Conservation (phyloP, 352 stramenopile species). For the Elongisporangium senticosum region DNA sequence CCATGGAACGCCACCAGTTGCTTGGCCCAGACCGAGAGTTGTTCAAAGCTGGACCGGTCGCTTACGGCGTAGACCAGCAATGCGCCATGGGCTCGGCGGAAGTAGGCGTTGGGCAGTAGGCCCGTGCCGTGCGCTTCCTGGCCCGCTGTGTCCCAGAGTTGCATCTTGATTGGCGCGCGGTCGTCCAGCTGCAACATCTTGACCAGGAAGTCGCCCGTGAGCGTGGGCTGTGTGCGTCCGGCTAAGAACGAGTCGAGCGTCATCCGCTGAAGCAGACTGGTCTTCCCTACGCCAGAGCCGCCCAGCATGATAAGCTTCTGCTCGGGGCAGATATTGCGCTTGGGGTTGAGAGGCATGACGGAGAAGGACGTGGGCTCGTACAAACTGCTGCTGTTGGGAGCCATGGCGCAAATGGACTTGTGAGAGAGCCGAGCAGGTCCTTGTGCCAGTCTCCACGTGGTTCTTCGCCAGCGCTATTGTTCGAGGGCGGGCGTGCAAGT, state of each 20-base stretch:
- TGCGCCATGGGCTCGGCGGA: conserved; percentile 29
- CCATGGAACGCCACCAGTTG: conserved; percentile 16
- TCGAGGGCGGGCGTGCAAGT: background rate
- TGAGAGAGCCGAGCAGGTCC: background rate
- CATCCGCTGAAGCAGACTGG: conserved; percentile 26
- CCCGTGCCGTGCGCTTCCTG: conserved; percentile 36
- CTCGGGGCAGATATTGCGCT: conserved; percentile 40
- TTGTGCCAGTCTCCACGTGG: background rate
- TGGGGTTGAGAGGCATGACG: conserved; percentile 41
- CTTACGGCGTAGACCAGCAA: conserved; percentile 42
- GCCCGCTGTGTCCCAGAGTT: conserved; percentile 47
- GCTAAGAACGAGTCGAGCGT: conserved; percentile 2
- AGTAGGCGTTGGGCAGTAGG: conserved; percentile 33
- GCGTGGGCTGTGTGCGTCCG: background rate
- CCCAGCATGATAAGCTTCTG: conserved; percentile 54
- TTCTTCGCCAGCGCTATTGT: background rate
- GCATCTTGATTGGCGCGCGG: conserved; percentile 31
- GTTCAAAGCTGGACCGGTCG: conserved; percentile 25
- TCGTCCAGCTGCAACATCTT: conserved; percentile 22
- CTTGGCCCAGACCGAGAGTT: conserved; percentile 22
- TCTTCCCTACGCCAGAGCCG: conserved; percentile 35
- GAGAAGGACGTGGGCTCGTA: conserved; percentile 23
- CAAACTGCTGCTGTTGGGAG: background rate
- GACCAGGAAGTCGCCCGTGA: conserved; percentile 25
- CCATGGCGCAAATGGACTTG: background rate